phyloP scores from a whole-genome alignment of 2,329 filamentous ascomycete species.

The Pseudovirgaria hyperparasitica region DNA sequence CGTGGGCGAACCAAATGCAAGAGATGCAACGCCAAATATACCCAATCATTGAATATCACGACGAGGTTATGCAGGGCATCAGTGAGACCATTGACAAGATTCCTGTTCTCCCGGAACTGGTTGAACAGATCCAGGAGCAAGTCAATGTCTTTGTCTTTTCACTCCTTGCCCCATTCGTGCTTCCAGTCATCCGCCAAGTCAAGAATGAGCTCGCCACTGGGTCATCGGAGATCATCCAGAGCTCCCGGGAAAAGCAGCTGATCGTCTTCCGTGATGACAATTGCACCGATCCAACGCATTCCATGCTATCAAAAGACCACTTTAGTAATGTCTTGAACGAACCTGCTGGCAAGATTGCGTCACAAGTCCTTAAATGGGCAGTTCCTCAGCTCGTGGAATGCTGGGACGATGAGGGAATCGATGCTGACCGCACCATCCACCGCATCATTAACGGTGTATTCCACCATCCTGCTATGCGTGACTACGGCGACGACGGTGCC shows the following conservation, averaged over 20 bases:
- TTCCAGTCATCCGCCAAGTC: constrained; percentile 77
- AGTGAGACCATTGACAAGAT: constrained; percentile 70
- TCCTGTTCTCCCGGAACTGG: constrained; percentile 68
- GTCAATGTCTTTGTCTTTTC: constrained; percentile 83
- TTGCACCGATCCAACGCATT: constrained; percentile 76
- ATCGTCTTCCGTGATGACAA: constrained; percentile 73
- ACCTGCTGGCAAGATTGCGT: constrained; percentile 70
- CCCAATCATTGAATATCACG: constrained; percentile 83
- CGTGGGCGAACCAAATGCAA: constrained; percentile 65
- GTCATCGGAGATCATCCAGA: constrained; percentile 75
- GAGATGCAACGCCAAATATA: constrained; percentile 68
- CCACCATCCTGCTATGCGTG: constrained; percentile 73
- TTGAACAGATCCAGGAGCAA: constrained; percentile 79
- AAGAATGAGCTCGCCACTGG: constrained; percentile 78
- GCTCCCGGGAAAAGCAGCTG: constrained; percentile 70
- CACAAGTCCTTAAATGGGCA: constrained; percentile 67
- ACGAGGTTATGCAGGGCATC: constrained; percentile 72
- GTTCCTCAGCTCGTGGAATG: constrained; percentile 81
- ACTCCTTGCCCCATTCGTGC: constrained; percentile 75
- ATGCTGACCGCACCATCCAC: constrained; percentile 57
- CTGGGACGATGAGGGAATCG: constrained; percentile 65
- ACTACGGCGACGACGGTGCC: constrained; percentile 56
- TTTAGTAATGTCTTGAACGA: constrained; percentile 86
- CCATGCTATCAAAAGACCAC: constrained; percentile 92
- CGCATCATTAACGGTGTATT: constrained; percentile 73